Evolutionary conservation across 345 rosid genomes (phyloP).

Genomic region (Anacardium occidentale): DNA sequence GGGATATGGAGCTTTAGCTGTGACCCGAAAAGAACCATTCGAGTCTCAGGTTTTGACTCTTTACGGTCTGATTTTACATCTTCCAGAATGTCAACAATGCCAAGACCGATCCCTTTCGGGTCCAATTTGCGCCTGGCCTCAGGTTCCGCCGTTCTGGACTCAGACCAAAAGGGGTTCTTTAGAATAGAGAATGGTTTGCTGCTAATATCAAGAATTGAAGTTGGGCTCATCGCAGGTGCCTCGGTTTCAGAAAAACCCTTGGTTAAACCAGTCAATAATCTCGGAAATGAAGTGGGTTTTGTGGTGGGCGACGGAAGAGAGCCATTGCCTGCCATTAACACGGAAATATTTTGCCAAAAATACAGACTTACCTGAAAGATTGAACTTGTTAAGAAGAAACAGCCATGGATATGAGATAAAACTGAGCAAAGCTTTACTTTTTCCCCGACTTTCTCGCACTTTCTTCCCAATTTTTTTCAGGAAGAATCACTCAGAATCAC

Average conservation of each 20-base stretch:
- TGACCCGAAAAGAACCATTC: slow-evolving; percentile 70
- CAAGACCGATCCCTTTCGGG: slow-evolving; percentile 61
- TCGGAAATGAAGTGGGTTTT: slow-evolving; percentile 58
- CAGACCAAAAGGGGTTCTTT: slow-evolving; percentile 65
- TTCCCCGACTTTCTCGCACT: slow-evolving; percentile 33
- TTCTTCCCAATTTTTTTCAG: slow-evolving; percentile 15
- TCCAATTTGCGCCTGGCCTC: slow-evolving; percentile 53
- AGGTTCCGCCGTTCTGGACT: slow-evolving; percentile 39
- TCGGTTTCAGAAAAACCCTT: slow-evolving; percentile 58
- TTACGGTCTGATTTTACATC: slow-evolving; percentile 36
- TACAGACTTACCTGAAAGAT: slow-evolving; percentile 23
- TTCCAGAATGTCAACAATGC: slow-evolving; percentile 59
- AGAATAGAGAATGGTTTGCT: slow-evolving; percentile 61
- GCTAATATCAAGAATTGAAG: slow-evolving; percentile 69
- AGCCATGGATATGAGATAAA: slow-evolving; percentile 18
- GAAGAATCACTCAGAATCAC: slow-evolving; percentile 20
- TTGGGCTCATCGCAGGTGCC: slow-evolving; percentile 60
- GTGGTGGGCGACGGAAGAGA: slow-evolving; percentile 27
- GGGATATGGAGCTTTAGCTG: slow-evolving; percentile 80
- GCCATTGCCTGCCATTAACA: slow-evolving; percentile 50
- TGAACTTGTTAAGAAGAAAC: slow-evolving; percentile 16
- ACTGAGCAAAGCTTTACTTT: slow-evolving; percentile 15
- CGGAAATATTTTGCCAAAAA: slow-evolving; percentile 10
- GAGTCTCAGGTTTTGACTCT: slow-evolving; percentile 47
- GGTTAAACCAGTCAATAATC: slow-evolving; percentile 54